phyloP scores from a whole-genome alignment of 768 basidiomycete genomes.

The Strobilomyces confusus region DNA sequence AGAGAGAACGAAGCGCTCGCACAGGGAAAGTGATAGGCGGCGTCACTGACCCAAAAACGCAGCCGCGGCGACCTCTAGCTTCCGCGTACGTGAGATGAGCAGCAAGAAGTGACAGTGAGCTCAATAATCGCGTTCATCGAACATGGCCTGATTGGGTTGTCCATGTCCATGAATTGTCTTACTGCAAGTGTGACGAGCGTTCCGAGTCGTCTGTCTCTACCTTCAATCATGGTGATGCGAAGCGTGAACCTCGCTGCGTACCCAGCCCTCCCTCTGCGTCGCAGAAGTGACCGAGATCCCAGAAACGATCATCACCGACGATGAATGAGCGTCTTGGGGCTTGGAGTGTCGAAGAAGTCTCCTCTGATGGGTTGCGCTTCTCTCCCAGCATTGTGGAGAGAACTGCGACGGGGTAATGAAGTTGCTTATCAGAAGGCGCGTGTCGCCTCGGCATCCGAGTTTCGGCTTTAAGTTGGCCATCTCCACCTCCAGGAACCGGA shows the following conservation, averaged over 20 bases:
- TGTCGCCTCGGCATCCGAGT: neutral
- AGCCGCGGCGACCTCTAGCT: too few species aligned
- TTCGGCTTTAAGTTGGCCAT: neutral
- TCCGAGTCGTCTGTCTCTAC: too few species aligned
- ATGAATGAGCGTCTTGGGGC: neutral
- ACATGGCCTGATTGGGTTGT: too few species aligned
- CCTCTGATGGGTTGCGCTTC: neutral
- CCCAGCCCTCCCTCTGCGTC: neutral
- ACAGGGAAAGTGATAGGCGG: neutral
- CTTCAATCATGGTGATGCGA: too few species aligned
- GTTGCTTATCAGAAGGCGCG: neutral
- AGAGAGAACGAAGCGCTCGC: neutral
- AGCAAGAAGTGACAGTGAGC: too few species aligned
- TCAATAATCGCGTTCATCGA: too few species aligned
- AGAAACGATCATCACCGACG: neutral
- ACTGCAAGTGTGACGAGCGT: too few species aligned
- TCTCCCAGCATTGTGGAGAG: slow-evolving; percentile 1
- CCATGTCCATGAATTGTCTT: too few species aligned
- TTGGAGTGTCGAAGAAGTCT: neutral
- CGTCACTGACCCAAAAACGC: neutral
- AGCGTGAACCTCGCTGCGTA: too few species aligned
- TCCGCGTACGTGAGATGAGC: too few species aligned
- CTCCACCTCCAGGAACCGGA: neutral
- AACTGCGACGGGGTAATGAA: neutral
- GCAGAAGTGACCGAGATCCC: neutral